These are phyloP conservation scores for Fusarium metavorans DNA, from an alignment of 2,329 filamentous ascomycete species.

Conservation along the genomic window DNA sequence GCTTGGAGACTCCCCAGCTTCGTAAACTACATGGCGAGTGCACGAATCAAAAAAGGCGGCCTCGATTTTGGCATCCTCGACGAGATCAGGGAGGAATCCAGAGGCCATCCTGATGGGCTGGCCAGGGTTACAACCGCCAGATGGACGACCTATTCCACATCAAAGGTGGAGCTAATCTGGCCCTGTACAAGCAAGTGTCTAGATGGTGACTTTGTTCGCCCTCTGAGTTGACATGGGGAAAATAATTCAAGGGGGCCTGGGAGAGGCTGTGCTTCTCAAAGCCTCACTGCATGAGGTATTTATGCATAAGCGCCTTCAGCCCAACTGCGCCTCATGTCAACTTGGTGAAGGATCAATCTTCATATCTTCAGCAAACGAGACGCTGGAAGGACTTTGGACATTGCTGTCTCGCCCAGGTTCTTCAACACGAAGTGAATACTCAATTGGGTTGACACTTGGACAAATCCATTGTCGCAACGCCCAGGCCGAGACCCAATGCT, in stretches of 20 bases:
- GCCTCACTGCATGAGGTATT: neutral
- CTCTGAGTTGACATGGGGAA: too few relatives aligned
- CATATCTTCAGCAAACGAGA: neutral
- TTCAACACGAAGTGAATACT: neutral
- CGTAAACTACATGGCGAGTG: neutral
- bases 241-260: too few relatives aligned
- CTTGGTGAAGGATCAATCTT: neutral
- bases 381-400: neutral
- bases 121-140: too few relatives aligned
- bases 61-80: neutral
- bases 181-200: too few relatives aligned
- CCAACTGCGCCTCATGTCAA: neutral
- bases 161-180: too few relatives aligned
- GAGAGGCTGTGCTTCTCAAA: neutral
- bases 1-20: neutral
- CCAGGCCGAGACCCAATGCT: neutral
- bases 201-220: too few relatives aligned
- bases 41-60: neutral
- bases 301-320: neutral
- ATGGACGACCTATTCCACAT: too few relatives aligned
- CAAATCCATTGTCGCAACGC: too few relatives aligned
- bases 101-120: too few relatives aligned
- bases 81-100: neutral
- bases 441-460: too few relatives aligned
- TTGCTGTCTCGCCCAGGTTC: neutral